A percentile compares a stretch with the other conserved stretches of the same genome.
Conservation (phyloP, 441 rosid species). For the Populus hybrid region DNA sequence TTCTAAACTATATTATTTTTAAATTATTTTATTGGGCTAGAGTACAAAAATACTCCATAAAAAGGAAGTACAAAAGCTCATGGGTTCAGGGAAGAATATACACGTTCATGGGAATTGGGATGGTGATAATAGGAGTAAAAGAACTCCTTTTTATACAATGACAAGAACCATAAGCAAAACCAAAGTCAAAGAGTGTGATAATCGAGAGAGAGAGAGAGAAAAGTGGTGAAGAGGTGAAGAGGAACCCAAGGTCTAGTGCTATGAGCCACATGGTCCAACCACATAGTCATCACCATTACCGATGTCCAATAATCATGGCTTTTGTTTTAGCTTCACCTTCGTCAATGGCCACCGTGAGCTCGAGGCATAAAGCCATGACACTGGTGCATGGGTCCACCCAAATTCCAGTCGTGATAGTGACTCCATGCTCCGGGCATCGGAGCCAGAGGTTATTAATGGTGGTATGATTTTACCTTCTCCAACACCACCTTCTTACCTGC, state of each 20-base stretch:
- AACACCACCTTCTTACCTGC: too few relatives aligned
- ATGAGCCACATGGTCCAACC: background rate
- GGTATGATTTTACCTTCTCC: too few relatives aligned
- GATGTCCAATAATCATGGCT: background rate
- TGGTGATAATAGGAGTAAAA: background rate
- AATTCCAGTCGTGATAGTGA: too few relatives aligned
- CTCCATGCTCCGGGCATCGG: too few relatives aligned
- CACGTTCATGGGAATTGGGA: too few relatives aligned
- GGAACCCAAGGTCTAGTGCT: background rate
- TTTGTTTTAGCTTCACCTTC: background rate
- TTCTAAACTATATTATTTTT: too few relatives aligned
- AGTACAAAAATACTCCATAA: too few relatives aligned
- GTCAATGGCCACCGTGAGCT: background rate
- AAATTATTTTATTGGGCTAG: too few relatives aligned
- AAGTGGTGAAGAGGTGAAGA: background rate
- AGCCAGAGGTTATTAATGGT: too few relatives aligned
- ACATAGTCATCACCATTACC: background rate
- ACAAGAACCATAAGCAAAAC: background rate
- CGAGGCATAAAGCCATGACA: background rate
- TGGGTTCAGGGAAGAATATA: too few relatives aligned
- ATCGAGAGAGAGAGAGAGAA: background rate
- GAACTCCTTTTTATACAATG: background rate
- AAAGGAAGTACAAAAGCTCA: too few relatives aligned
- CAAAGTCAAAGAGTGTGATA: background rate
- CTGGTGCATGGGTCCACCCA: background rate